Percentiles rank a stretch among this genome's conserved stretches.
phyloP scores from a whole-genome alignment of 164 flowering plant species.

The Umbellularia californica region DNA sequence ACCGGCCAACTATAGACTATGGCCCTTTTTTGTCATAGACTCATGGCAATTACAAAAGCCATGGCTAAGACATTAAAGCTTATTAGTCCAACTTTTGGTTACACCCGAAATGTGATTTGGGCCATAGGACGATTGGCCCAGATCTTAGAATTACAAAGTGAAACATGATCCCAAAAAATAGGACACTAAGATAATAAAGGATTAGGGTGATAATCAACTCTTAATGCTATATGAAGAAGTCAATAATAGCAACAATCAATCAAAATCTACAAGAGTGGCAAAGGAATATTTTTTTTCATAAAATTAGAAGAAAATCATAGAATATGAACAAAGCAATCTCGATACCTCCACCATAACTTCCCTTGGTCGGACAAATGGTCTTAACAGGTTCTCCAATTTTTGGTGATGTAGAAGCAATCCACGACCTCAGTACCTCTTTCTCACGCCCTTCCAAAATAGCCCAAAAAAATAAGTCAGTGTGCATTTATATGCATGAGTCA shows the following conservation, averaged over 20 bases:
- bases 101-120: neutral
- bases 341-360: slow-evolving; percentile 32
- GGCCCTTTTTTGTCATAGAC: neutral
- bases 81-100: neutral
- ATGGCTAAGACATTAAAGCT: neutral
- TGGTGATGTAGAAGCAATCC: slow-evolving; percentile 56
- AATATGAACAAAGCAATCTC: neutral
- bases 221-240: no score
- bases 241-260: neutral
- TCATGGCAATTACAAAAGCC: neutral
- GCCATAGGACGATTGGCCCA: neutral
- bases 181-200: neutral
- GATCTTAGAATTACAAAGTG: neutral
- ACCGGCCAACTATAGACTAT: neutral
- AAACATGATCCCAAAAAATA: no score
- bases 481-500: no score
- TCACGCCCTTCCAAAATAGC: slow-evolving; percentile 36
- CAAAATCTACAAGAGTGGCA: neutral
- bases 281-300: neutral
- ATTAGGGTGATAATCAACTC: neutral
- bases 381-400: slow-evolving; percentile 16
- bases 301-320: neutral
- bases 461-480: neutral
- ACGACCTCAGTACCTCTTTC: slow-evolving; percentile 50
- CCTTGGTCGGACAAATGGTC: slow-evolving; percentile 11